Evolutionary conservation across 78 protist species (phyloP).

Genomic region (Bodo saltans): DNA sequence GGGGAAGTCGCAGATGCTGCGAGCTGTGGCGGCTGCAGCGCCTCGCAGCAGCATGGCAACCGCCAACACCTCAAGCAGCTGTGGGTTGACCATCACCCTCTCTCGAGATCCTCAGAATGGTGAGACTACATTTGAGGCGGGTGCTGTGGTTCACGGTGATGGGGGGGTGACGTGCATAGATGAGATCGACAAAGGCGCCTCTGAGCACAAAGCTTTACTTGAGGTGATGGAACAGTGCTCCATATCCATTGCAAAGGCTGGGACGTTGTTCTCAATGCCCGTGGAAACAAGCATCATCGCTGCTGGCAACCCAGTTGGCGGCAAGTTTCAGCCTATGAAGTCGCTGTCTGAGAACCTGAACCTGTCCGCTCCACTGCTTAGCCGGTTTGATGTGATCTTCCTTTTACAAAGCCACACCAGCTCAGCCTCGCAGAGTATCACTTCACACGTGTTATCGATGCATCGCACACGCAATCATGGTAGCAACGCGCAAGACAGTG

Average conservation of each 20-base stretch:
- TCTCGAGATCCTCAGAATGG: conserved; percentile 64
- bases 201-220: conserved; percentile 81
- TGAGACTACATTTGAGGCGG: conserved; percentile 95
- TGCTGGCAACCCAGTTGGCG: conserved; percentile 98
- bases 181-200: conserved; percentile 92
- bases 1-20: conserved; percentile 92
- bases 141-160: conserved; percentile 82
- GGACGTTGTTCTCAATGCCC: conserved; percentile 92
- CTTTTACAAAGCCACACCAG: conserved; percentile 87
- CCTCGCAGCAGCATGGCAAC: conserved; percentile 97
- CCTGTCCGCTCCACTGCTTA: conserved; percentile 75
- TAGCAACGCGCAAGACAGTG: not conserved
- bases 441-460: conserved; percentile 82
- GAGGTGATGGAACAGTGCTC: conserved; percentile 99
- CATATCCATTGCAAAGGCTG: conserved; percentile 94
- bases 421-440: conserved; percentile 59
- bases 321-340: conserved; percentile 79
- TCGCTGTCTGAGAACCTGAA: conserved; percentile 91
- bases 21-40: conserved; percentile 57
- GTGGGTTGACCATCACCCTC: conserved; percentile 95
- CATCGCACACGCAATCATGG: conserved; percentile 9
- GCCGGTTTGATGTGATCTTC: conserved; percentile 95
- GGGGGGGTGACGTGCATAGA: conserved; percentile 97
- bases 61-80: conserved; percentile 89
- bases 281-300: conserved; percentile 91